Evolutionary conservation across 23 red algal species (phyloP), one percentile per base, ranked within the genome.

Genomic region (Gracilaria domingensis): DNA sequence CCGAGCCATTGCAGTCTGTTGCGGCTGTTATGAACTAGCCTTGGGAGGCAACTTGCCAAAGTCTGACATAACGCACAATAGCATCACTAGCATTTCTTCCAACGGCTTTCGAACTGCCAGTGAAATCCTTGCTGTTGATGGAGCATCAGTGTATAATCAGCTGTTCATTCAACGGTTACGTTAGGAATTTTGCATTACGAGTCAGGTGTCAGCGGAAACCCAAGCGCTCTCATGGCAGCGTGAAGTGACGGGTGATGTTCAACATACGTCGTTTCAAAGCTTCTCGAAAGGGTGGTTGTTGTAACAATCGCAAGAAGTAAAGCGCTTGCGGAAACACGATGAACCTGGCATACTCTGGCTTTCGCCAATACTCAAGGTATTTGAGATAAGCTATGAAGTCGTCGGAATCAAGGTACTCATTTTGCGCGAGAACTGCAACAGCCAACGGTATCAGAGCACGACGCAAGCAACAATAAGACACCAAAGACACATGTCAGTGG

Each of bases 341-440:
- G 48, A 94, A 97, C 24, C 26, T 71, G 23, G 92, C 95, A 64
- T 97, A 97, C 45, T 75, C 56, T 18, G 85, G 84, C 32, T 55
- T 67, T 23, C 70, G 75, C 95, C 95, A 97, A 70, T 97, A 97
- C 35, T 66, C 51, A 2, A 97, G 67, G 89, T 97, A 97, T 25
- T 79, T 55, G 50, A 97, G 81, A 36, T 97, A 97, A 38, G 86
- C 85, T 20, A 91, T 70, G 51, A 97, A 97, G 45, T 81, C 84
- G 12, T 85, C 77, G 79, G 86, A 86, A 44, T 97, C 95, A 29
- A 97, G 47, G 48, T 92, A 91, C 34, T 92, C 85, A 51, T 94
- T 97, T 66, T 97, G 95, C 0, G 95, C 89, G 29, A 97, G 81
- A 77, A 90, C 94, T 95, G 73, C 1, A n/a, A 57, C 1, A 45